Base-by-base conservation (phyloP, 352 stramenopile species). In the Aphanomyces euteiches region DNA sequence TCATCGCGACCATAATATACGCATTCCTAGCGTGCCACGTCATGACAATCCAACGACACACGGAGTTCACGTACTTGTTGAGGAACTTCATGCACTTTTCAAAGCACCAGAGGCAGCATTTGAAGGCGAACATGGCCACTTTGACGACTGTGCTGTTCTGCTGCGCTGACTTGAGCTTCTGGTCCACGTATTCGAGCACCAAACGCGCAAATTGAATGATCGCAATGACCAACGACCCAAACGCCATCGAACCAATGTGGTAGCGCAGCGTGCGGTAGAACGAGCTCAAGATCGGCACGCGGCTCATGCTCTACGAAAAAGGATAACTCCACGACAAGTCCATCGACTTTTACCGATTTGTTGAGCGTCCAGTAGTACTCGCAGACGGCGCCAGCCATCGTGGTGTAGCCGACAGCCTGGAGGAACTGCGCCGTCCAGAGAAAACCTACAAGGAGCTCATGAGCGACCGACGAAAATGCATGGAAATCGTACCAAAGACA, bases 11-110 rank as follows among this genome's bases (percentile, higher is more conserved):
- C 15, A 95, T 77, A 72, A 97, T 95, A 72, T 91, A 97, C 28
- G 89, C 87, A 66, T 95, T 93, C 47, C 73, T 80, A 40, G 28
- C 17, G 28, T 15, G 8, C 2, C 4, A 38, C 54, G 19, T 15
- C 3, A 66, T 50, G 38, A 66, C 38, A 36, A 10, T 3, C 1
- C 7, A 5, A 28, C 36, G n/a, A 41, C 40, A 19, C 19, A 15
- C 1, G 37, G 5, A 4, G 13, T 38, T 1, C 4, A 72, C 73
- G 36, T 54, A 79, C 74, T 90, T 90, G 77, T 90, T 95, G 64
- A 97, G 73, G 72, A 96, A 97, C 76, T 96, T 92, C 70, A 97
- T 77, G 75, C 84, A 93, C 59, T 92, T 93, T 43, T 97, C 89
- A 53, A 96, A 90, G 74, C 89, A 96, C 80, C 79, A 90, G 66